Percentiles rank a stretch among this genome's conserved stretches.
These are phyloP conservation scores for Debaryomyces coudertii DNA, from an alignment of 1,139 yeast genomes.

Conservation along the genomic window DNA sequence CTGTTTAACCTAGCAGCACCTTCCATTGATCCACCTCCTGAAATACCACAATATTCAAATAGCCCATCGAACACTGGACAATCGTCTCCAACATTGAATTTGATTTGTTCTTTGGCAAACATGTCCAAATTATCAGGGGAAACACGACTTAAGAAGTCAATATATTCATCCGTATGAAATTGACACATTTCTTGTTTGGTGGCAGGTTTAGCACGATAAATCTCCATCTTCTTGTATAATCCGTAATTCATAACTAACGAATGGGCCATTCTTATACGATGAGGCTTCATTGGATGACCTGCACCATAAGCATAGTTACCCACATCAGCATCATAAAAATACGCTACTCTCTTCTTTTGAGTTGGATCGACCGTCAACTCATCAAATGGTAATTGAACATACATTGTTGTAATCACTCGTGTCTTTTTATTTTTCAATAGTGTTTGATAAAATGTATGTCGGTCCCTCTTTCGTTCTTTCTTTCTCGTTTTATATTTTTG, in stretches of 20 bases:
- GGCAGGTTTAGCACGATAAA: constrained; percentile 95
- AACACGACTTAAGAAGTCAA: constrained; percentile 89
- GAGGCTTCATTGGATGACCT: constrained; percentile 99
- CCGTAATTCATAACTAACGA: constrained; percentile 97
- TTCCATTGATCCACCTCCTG: constrained; percentile 97
- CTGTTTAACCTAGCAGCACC: constrained; percentile 92
- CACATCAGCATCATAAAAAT: constrained; percentile 71
- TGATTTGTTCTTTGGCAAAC: constrained; percentile 89
- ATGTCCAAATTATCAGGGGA: constrained; percentile 92
- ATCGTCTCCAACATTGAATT: constrained; percentile 96
- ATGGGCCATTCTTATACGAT: constrained; percentile 98
- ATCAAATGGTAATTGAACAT: constrained; percentile 50
- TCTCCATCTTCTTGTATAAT: constrained; percentile 94
- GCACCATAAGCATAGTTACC: constrained; percentile 98
- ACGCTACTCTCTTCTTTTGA: constrained; percentile 49
- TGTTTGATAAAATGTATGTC: not conserved
- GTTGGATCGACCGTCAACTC: constrained; percentile 45
- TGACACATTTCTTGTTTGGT: constrained; percentile 99
- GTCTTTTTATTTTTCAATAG: constrained; percentile 1
- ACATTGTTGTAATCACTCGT: constrained; percentile 26
- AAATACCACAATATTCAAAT: constrained; percentile 90
- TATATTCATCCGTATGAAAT: constrained; percentile 96
- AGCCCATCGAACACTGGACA: constrained; percentile 97
- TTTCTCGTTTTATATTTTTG: not conserved
- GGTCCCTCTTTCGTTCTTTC: not conserved